Evolutionary conservation across 352 stramenopile species (phyloP).

Genomic region (Phytopythium ostracodes): DNA sequence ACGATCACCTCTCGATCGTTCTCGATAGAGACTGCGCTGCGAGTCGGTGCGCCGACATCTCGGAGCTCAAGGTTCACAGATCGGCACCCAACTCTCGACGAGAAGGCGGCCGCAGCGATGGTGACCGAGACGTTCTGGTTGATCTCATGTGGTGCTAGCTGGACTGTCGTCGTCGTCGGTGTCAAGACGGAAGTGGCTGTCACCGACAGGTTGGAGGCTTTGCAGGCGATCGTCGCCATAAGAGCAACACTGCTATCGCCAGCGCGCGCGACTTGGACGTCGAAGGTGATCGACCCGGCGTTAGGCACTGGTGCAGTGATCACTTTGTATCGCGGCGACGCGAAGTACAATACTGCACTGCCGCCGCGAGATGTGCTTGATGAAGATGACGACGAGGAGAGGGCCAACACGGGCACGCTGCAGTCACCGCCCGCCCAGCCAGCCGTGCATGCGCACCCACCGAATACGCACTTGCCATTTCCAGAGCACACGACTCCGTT

Average conservation of each 20-base stretch:
- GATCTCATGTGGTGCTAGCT: slow-evolving; percentile 19
- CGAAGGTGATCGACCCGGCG: slow-evolving; percentile 13
- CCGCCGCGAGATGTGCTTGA: not conserved
- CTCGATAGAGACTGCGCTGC: slow-evolving; percentile 24
- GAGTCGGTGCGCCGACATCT: slow-evolving; percentile 11
- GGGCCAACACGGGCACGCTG: slow-evolving; percentile 10
- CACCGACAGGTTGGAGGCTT: slow-evolving; percentile 29
- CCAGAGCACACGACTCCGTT: slow-evolving; percentile 58
- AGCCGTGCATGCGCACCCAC: slow-evolving; percentile 41
- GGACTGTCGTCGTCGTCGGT: slow-evolving; percentile 10
- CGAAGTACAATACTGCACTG: slow-evolving; percentile 45
- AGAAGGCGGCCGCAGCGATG: slow-evolving; percentile 18
- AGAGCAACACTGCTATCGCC: slow-evolving; percentile 17
- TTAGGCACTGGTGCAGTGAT: slow-evolving; percentile 14
- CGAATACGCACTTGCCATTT: slow-evolving; percentile 45
- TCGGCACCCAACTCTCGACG: slow-evolving; percentile 27
- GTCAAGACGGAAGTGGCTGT: slow-evolving; percentile 10
- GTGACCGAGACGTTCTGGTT: slow-evolving; percentile 19
- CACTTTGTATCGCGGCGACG: slow-evolving; percentile 17
- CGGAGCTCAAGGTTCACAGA: slow-evolving; percentile 30
- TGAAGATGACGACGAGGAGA: not conserved
- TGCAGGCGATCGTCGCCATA: slow-evolving; percentile 19
- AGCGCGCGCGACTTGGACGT: slow-evolving; percentile 29
- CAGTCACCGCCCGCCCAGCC: slow-evolving; percentile 47
- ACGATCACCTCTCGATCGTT: slow-evolving; percentile 29